These are phyloP conservation scores for Ophiostoma montium DNA, from an alignment of 2,329 filamentous ascomycete species.

Conservation along the genomic window DNA sequence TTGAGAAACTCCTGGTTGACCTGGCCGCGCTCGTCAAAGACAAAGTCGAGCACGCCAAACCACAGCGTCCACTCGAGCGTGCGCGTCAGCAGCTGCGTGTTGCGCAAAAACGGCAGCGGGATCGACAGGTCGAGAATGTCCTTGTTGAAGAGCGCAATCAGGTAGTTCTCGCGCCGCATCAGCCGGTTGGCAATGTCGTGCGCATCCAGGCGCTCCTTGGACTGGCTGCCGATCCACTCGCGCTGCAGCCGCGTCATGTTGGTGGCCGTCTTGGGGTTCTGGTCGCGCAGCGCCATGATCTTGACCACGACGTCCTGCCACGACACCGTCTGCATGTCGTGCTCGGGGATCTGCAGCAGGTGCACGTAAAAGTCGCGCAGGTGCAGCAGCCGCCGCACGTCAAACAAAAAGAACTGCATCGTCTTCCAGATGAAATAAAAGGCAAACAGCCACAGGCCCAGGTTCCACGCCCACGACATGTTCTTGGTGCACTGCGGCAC, in stretches of 20 bases:
- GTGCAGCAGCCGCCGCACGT: constrained; percentile 56
- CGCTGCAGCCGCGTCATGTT: constrained; percentile 38
- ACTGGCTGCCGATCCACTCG: constrained; percentile 62
- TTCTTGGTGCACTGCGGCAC: constrained; percentile 61
- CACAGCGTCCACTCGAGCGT: constrained; percentile 88
- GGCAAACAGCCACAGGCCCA: constrained; percentile 70
- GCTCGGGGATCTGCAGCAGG: constrained; percentile 64
- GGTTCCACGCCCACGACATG: constrained; percentile 64
- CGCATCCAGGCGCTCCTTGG: constrained; percentile 86
- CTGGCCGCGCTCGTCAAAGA: constrained; percentile 82
- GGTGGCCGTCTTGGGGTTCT: constrained; percentile 65
- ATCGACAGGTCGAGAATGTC: constrained; percentile 80
- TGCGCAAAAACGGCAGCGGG: constrained; percentile 68
- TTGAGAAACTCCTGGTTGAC: constrained; percentile 77
- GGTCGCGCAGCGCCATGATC: constrained; percentile 69
- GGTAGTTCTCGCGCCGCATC: constrained; percentile 93
- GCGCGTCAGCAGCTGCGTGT: constrained; percentile 71
- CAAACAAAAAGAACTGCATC: constrained; percentile 53
- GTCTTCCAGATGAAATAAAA: constrained; percentile 76
- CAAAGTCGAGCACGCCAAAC: constrained; percentile 80
- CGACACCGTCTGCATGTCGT: constrained; percentile 85
- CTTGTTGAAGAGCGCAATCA: constrained; percentile 96
- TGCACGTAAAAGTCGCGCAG: constrained; percentile 79
- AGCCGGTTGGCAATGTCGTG: constrained; percentile 94
- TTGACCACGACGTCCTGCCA: constrained; percentile 85